Conservation (phyloP, 2,329 filamentous ascomycete species). For the Fusarium nelsonii region DNA sequence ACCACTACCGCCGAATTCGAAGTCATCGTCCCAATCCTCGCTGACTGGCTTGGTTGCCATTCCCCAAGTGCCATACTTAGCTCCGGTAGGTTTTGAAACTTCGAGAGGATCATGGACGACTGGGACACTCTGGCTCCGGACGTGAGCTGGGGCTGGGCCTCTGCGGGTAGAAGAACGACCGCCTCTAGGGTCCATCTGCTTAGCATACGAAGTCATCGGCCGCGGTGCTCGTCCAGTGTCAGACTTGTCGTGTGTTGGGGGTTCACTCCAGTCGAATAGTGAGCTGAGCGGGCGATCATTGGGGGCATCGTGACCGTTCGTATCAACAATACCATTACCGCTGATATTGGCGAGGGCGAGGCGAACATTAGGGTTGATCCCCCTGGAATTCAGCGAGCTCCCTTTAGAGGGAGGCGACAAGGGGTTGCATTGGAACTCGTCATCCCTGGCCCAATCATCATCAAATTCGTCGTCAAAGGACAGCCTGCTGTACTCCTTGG, state of each 20-base stretch:
- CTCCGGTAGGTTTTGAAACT: slow-evolving; percentile 64
- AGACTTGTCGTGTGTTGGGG: slow-evolving; percentile 70
- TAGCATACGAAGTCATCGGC: slow-evolving; percentile 81
- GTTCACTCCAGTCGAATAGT: slow-evolving; percentile 84
- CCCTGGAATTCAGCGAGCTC: slow-evolving; percentile 65
- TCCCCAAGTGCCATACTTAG: slow-evolving; percentile 86
- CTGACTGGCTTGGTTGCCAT: slow-evolving; percentile 82
- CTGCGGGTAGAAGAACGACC: slow-evolving; percentile 76
- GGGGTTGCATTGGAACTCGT: slow-evolving; percentile 65
- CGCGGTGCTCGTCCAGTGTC: slow-evolving; percentile 70
- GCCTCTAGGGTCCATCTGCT: slow-evolving; percentile 76
- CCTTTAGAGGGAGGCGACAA: slow-evolving; percentile 67
- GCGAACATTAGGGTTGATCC: slow-evolving; percentile 66
- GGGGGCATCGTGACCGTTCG: slow-evolving; percentile 38
- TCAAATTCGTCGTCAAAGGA: slow-evolving; percentile 73
- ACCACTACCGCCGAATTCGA: slow-evolving; percentile 74
- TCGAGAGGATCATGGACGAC: slow-evolving; percentile 74
- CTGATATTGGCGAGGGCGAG: slow-evolving; percentile 67
- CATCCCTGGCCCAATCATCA: slow-evolving; percentile 70
- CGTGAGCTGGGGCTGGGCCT: slow-evolving; percentile 75
- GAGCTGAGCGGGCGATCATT: slow-evolving; percentile 71
- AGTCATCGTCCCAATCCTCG: slow-evolving; percentile 92
- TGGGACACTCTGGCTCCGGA: slow-evolving; percentile 85
- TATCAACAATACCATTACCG: slow-evolving; percentile 58
- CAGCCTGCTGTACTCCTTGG: slow-evolving; percentile 61